These are phyloP conservation scores for Sanghuangporus weigelae DNA, from an alignment of 1,284 basidiomycete genomes.

Conservation along the genomic window DNA sequence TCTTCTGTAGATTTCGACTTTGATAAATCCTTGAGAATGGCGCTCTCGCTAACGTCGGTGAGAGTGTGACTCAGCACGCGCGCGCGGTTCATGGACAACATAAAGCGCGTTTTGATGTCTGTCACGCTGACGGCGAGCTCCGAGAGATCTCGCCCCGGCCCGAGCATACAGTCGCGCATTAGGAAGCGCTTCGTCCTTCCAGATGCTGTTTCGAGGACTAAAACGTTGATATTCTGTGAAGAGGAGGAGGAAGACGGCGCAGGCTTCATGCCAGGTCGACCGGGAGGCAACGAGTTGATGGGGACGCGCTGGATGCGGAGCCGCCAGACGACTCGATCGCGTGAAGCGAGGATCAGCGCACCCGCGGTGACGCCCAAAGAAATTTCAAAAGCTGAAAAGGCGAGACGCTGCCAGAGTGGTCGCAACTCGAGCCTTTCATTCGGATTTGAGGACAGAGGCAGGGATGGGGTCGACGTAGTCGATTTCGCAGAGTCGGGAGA, in stretches of 20 bases:
- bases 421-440: conserved; percentile 8
- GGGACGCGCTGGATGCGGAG: conserved; percentile 6
- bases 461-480: not conserved
- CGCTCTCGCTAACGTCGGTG: not conserved
- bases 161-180: conserved; percentile 11
- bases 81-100: conserved; percentile 5
- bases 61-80: not conserved
- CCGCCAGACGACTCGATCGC: conserved; percentile 17
- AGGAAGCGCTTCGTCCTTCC: conserved; percentile 15
- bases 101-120: conserved; percentile 9
- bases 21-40: not conserved
- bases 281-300: not conserved
- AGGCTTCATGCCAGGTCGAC: not conserved
- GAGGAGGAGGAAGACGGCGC: not conserved
- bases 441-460: not conserved
- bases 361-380: conserved; percentile 8
- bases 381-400: conserved; percentile 3
- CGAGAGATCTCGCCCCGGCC: conserved; percentile 10
- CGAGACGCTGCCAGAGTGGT: conserved; percentile 17
- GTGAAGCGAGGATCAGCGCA: conserved; percentile 14
- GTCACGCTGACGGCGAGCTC: conserved; percentile 8
- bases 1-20: not conserved
- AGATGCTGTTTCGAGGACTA: conserved; percentile 13
- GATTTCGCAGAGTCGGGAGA: not conserved
- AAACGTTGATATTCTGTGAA: conserved; percentile 2